Conservation (phyloP, 2,329 filamentous ascomycete genomes). For the Penicillium thymicola region DNA sequence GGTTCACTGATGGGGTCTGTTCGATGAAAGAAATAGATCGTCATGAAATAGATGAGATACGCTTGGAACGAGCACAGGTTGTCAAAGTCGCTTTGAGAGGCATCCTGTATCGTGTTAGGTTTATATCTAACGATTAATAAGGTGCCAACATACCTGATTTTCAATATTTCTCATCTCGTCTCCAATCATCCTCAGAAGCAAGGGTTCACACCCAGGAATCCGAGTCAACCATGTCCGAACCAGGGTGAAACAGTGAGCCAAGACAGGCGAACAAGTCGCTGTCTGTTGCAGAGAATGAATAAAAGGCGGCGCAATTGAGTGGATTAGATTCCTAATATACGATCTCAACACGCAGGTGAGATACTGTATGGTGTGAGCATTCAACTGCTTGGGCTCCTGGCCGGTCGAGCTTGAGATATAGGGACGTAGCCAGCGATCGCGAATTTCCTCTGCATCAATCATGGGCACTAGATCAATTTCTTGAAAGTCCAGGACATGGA, state of each 20-base stretch:
- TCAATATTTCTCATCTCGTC: slow-evolving; percentile 26
- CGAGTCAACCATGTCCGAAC: slow-evolving; percentile 29
- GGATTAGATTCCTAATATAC: slow-evolving; percentile 20
- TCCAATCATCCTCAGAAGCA: slow-evolving; percentile 21
- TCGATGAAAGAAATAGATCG: slow-evolving; percentile 45
- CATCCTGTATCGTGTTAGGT: neutral
- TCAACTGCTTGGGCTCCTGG: slow-evolving; percentile 21
- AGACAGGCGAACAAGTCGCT: slow-evolving; percentile 6
- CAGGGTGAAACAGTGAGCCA: slow-evolving; percentile 29
- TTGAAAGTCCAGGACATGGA: neutral
- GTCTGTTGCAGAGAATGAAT: slow-evolving; percentile 25
- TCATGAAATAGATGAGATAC: slow-evolving; percentile 53
- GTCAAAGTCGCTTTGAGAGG: slow-evolving; percentile 23
- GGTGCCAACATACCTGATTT: slow-evolving; percentile 10
- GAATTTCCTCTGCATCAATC: slow-evolving; percentile 23
- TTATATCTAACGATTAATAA: neutral
- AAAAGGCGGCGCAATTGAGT: slow-evolving; percentile 21
- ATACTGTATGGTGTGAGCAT: slow-evolving; percentile 24
- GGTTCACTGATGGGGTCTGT: slow-evolving; percentile 30
- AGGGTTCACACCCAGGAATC: slow-evolving; percentile 25
- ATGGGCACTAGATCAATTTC: slow-evolving; percentile 16
- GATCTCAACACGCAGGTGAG: slow-evolving; percentile 24
- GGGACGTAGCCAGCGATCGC: slow-evolving; percentile 28
- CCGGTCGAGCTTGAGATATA: slow-evolving; percentile 20
- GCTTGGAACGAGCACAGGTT: slow-evolving; percentile 51